Base-by-base conservation (phyloP, 2,329 filamentous ascomycete species). In the Magnaporthiopsis incrustans region DNA sequence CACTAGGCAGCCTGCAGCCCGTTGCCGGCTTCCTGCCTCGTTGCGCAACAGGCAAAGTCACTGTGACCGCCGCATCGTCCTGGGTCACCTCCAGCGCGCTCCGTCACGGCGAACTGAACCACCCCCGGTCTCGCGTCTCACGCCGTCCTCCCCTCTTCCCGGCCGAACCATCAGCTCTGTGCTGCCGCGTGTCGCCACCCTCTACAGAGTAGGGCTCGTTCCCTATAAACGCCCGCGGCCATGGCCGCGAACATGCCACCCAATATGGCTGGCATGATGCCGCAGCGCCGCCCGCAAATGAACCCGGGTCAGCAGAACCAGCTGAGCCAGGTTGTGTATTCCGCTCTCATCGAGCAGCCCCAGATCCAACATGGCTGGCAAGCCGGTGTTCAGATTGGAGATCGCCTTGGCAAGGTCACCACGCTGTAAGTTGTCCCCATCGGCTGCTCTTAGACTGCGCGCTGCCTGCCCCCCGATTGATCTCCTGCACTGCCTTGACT, bases 171-270 rank as follows among this genome's bases (percentile, higher is more conserved):
- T 10, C 56, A 27, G 22, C 50, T 32, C 27, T 12, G 38, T 33
- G 3, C 27, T 53, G 18, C 60, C 60, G 26, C 35, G 50, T 32
- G 26, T 56, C 60, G 15, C 38, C 26, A 53, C 26, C 44, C 15
- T 30, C n/a, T 25, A 6, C 33, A 14, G 59, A 60, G 33, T 12
- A 38, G n/a, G 33, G 59, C 33, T 38, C 44, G 27, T 44, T 60
- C 38, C 33, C 59, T 26, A 30, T 60, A 12, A 38, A 33, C 30
- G 33, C 26, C 25, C 68, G 79, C 79, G 78, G 81, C 80, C 75
- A 86, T 86, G 83, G 83, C 83, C 77, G 82, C 80, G 72, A 85
- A 84, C 69, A 81, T 85, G 76, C 80, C 61, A 27, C 61, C 44
- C 18, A 53, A 63, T 30, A 63, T 63, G 61, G 61, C 81, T 73